A percentile compares a stretch with the other conserved stretches of the same genome.
phyloP scores from a whole-genome alignment of 129 eudicot genomes.

The Silybum marianum region DNA sequence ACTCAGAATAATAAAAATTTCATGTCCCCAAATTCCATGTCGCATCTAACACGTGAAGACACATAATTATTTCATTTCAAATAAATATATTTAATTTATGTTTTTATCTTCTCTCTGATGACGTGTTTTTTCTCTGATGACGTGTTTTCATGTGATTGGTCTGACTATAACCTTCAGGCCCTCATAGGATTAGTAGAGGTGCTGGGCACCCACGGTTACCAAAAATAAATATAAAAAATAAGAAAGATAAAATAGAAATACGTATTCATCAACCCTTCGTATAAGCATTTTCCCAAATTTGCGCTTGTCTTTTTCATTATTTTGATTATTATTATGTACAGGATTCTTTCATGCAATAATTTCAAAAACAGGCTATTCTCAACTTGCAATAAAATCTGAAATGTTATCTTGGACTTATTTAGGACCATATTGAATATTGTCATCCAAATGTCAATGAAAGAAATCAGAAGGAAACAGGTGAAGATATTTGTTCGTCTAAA shows the following conservation, averaged over 20 bases:
- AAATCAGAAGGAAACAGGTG: neutral
- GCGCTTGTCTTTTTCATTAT: neutral
- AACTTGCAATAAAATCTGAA: slow-evolving; percentile 17
- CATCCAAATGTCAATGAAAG: slow-evolving; percentile 17
- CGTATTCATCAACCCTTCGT: neutral
- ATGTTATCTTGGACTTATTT: slow-evolving; percentile 23
- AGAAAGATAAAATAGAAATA: neutral
- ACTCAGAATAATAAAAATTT: neutral
- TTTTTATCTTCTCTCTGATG: no score
- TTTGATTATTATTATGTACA: neutral
- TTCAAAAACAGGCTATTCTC: neutral
- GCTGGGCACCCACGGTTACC: no score
- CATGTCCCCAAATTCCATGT: no score
- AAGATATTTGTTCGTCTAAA: neutral
- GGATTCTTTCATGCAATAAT: slow-evolving; percentile 5
- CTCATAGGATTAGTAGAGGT: no score
- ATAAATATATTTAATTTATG: neutral
- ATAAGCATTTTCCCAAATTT: neutral
- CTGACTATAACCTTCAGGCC: no score
- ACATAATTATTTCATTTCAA: neutral
- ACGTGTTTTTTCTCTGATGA: neutral
- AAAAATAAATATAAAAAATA: no score
- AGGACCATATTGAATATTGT: slow-evolving; percentile 10
- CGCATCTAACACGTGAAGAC: neutral
- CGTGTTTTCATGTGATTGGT: neutral